Conservation (phyloP, 176 grass and related monocot genomes). For the Carex kokanica region DNA sequence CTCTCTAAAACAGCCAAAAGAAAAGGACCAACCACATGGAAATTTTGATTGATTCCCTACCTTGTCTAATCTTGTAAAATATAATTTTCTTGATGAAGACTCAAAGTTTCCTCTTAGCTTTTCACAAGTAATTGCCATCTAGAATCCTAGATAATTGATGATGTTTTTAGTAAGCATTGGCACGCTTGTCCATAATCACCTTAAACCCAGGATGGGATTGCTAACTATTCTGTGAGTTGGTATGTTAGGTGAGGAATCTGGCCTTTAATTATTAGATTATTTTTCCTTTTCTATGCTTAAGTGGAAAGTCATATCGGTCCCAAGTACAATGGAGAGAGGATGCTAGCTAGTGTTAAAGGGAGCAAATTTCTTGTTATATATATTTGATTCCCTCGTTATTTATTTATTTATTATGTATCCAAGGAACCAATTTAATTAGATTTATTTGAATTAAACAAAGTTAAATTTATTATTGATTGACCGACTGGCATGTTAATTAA, state of each 20-base stretch:
- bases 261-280: background rate
- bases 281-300: background rate
- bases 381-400: background rate
- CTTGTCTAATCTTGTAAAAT: background rate
- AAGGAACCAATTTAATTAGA: background rate
- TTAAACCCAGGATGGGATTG: constrained; percentile 11
- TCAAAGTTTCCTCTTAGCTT: background rate
- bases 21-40: constrained; percentile 10
- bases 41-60: background rate
- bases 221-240: background rate
- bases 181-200: background rate
- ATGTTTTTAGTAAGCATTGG: background rate
- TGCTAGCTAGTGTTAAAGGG: background rate
- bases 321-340: background rate
- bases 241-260: constrained; percentile 5
- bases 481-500: background rate
- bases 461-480: background rate
- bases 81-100: constrained; percentile 8
- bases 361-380: background rate
- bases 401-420: background rate
- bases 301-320: background rate
- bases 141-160: background rate
- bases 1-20: background rate
- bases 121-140: constrained; percentile 1
- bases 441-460: background rate